phyloP scores from a whole-genome alignment of 208 protist genomes.

The Trypanosoma cruzi region DNA sequence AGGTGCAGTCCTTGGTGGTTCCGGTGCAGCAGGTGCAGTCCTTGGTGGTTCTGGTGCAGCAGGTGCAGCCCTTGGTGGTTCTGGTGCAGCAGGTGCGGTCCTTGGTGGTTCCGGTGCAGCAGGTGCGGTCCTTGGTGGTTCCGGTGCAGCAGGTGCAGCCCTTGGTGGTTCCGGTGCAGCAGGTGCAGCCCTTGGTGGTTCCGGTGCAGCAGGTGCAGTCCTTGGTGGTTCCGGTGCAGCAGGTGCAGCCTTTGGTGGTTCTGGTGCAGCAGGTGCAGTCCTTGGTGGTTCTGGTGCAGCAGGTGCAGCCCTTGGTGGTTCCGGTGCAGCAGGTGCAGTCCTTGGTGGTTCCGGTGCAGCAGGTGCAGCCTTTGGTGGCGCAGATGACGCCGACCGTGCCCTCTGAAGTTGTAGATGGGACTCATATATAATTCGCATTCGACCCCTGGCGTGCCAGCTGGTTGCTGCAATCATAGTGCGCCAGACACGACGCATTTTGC shows the following conservation, averaged over 20 bases:
- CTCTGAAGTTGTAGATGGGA: background rate
- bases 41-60: conserved; percentile 23
- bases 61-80: conserved; percentile 23
- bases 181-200: conserved; percentile 26
- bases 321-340: conserved; percentile 27
- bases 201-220: conserved; percentile 26
- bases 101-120: conserved; percentile 10
- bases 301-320: conserved; percentile 26
- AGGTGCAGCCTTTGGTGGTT: conserved; percentile 11
- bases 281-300: conserved; percentile 15
- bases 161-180: conserved; percentile 28
- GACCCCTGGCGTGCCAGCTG: background rate
- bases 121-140: conserved; percentile 18
- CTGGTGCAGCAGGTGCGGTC: conserved; percentile 21
- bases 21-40: conserved; percentile 27
- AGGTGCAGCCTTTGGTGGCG: conserved; percentile 16
- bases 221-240: conserved; percentile 24
- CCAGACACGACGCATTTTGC: background rate
- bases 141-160: conserved; percentile 22
- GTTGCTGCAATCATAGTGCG: background rate
- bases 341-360: conserved; percentile 27
- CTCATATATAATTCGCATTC: background rate
- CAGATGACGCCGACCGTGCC: background rate
- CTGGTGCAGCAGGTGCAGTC: conserved; percentile 16
- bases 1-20: conserved; percentile 26